Evolutionary conservation across 768 basidiomycete genomes (phyloP).

Genomic region (Tricholoma hemisulphureum): DNA sequence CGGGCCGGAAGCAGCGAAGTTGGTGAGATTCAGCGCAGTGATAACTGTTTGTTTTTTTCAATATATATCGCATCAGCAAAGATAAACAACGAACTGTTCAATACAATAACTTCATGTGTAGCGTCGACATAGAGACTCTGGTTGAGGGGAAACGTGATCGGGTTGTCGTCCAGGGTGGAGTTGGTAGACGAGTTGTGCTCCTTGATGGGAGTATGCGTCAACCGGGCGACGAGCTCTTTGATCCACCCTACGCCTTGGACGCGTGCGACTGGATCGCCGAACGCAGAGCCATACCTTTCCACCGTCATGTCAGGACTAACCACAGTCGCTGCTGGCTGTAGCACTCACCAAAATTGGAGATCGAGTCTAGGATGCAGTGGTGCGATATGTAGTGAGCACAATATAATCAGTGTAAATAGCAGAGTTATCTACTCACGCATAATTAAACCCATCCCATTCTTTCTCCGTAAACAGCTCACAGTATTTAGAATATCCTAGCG

Average conservation of each 20-base stretch:
- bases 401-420: not conserved
- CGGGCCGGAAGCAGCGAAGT: conserved; percentile 69
- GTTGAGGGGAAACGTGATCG: conserved; percentile 66
- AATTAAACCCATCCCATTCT: conserved; percentile 93
- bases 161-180: conserved; percentile 69
- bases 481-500: conserved; percentile 87
- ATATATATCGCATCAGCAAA: conserved; percentile 5
- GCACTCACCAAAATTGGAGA: conserved; percentile 54
- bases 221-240: conserved; percentile 79
- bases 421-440: conserved; percentile 51
- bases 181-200: conserved; percentile 83
- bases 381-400: not conserved
- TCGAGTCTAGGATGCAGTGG: conserved; percentile 49
- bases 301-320: conserved; percentile 6
- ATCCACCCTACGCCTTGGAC: conserved; percentile 78
- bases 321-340: not conserved
- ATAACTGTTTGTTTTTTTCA: conserved; percentile 51
- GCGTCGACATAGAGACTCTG: conserved; percentile 84
- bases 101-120: conserved; percentile 87
- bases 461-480: conserved; percentile 87
- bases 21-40: conserved; percentile 81
- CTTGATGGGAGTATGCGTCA: conserved; percentile 71
- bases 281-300: conserved; percentile 67
- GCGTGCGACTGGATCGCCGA: conserved; percentile 78
- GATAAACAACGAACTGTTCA: conserved; percentile 57